Evolutionary conservation across 1,139 yeast genomes (phyloP), one percentile per base, ranked within the genome.

Genomic region (Geotrichum europaeum): DNA sequence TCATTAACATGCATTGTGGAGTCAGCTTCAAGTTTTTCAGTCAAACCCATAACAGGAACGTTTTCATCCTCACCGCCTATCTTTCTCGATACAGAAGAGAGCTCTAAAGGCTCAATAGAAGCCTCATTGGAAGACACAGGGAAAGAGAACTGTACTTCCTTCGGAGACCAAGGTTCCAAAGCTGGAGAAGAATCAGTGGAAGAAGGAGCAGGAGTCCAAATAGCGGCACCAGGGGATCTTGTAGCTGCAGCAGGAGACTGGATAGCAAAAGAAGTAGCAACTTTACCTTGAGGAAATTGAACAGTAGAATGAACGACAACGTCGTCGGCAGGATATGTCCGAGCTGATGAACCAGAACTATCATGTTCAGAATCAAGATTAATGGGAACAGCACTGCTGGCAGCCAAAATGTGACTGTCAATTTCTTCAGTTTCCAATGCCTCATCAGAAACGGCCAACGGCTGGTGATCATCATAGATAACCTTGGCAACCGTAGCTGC

Each of bases 171-270:
- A n/a, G 47, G 47, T 15, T 40, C 55, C 12, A 51, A 40, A 43
- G 51, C 49, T 13, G 55, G 55, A 10, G 56, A 30, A 9, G 55
- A 51, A 15, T 47, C 59, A 13, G 47, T 53, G 4, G 56, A 53
- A 15, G 56, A 49, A n/a, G 59, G 56, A 15, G 47, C 59, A 12
- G 59, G 59, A 15, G 59, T 25, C 59, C 59, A 57, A 22, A 40
- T 30, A 22, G 49, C 56, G 4, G 59, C 59, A 13, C 56, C 55
- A 30, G 59, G 59, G 24, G 59, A 57, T 20, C 59, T n/a, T 22
- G 30, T 15, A 25, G 56, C 50, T 20, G 24, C n/a, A 9, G 25
- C 13, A 24, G 51, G 51, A 22, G 51, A 25, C 10, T 40, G 47
- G 9, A 18, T 13, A n/a, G 20, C 18, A 40, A 40, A 15, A 40